Evolutionary conservation across 768 basidiomycete species (phyloP), one percentile per base, ranked within the genome.

Genomic region (Boletus rubroflammeus): DNA sequence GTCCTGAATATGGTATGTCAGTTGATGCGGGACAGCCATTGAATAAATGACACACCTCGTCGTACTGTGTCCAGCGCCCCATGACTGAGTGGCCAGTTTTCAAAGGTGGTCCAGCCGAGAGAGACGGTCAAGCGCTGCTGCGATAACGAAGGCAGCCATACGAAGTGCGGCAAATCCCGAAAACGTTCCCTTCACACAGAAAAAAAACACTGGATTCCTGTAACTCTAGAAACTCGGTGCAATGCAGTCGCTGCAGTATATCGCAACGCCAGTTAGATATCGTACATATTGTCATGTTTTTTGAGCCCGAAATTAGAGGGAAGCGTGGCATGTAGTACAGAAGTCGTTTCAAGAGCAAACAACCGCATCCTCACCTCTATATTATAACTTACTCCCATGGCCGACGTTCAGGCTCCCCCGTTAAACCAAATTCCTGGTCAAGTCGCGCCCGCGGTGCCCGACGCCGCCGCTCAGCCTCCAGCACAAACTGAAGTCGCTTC

Each of bases 401-500:
- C 72, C 50, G 76, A 75, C 50, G 62, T 72, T 25, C 69, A 74
- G 53, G 65, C 65, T 23, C 67, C 69, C 13, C 69, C 71, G 42
- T 39, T 63, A 13, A 62, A 61, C 50, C 62, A 59, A 42, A 66
- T 68, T 23, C 55, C 69, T 11, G 62, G 67, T 34, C 67, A 68
- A 55, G 64, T 44, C 50, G 50, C 63, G 25, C 49, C 64, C 14
- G 29, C 65, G 3, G 52, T 48, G 8, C 57, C 66, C 14, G 59
- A 63, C 3, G 63, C 55, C 5, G 41, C 47, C 1, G 38, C 56
- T 1, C 54, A 62, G 36, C 50, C 62, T 36, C 60, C 63, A 52
- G 48, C 35, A 29, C 77, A 77, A 47, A 64, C 71, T 17, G 83
- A 86, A 62, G 50, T 73, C 59, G 75, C 77, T 48, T 85, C 87